Percentiles rank a stretch among this genome's conserved stretches.
Evolutionary conservation across 257 asterid genomes (phyloP).

Genomic region (Solanum lycopersicoides): DNA sequence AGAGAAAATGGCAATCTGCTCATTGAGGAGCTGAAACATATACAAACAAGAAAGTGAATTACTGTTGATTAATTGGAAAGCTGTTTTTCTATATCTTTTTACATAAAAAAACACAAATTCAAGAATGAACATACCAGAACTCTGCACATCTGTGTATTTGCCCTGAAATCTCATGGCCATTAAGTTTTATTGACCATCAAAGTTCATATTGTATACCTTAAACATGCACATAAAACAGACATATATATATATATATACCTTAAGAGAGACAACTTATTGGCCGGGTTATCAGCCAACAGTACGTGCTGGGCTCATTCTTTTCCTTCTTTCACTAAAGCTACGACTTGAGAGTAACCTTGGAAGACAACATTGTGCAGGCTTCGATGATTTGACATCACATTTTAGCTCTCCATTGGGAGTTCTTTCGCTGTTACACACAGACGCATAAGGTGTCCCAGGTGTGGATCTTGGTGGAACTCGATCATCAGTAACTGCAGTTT

Average conservation of each 20-base stretch:
- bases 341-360: conserved; percentile 49
- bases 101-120: neutral
- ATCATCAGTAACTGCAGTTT: neutral
- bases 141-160: neutral
- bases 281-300: conserved; percentile 6
- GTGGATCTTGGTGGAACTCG: conserved; percentile 14
- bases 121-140: neutral
- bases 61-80: neutral
- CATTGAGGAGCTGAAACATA: neutral
- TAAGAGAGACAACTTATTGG: neutral
- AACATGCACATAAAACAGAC: neutral
- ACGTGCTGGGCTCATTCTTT: conserved; percentile 24
- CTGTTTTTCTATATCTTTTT: neutral
- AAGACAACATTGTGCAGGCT: conserved; percentile 46
- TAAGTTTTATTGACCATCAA: neutral
- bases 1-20: neutral
- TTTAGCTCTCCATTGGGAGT: conserved; percentile 10
- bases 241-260: neutral
- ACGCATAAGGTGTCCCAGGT: conserved; percentile 17
- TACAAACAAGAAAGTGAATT: neutral
- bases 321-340: conserved; percentile 45
- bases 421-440: conserved; percentile 16
- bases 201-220: neutral
- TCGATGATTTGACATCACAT: conserved; percentile 12
- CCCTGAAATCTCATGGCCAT: neutral